These are phyloP conservation scores for Hymenoscyphus occultus DNA, from an alignment of 2,329 filamentous ascomycete species.

Conservation along the genomic window DNA sequence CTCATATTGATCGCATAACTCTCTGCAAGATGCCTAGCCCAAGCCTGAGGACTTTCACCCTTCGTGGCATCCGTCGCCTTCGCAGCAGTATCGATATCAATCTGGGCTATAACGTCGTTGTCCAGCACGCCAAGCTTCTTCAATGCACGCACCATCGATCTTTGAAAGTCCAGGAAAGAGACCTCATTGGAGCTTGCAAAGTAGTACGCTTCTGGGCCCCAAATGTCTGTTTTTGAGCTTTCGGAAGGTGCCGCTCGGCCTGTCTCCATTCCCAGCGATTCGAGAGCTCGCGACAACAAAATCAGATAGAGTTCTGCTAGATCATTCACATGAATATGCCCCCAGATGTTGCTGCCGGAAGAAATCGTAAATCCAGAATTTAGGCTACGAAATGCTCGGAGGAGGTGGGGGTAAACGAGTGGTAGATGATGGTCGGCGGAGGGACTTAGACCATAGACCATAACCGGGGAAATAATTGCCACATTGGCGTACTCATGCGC, in stretches of 20 bases:
- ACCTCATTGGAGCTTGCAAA: constrained; percentile 15
- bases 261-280: neutral
- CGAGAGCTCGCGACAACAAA: constrained; percentile 12
- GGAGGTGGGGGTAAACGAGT: constrained; percentile 9
- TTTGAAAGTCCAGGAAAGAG: constrained; percentile 12
- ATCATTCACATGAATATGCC: constrained; percentile 22
- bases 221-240: neutral
- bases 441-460: constrained; percentile 21
- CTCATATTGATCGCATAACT: constrained; percentile 17
- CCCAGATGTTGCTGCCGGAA: constrained; percentile 13
- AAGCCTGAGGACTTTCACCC: constrained; percentile 8
- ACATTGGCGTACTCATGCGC: constrained; percentile 12
- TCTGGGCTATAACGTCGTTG: neutral
- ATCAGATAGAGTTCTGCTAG: constrained; percentile 17
- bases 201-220: constrained; percentile 19
- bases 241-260: neutral
- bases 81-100: neutral
- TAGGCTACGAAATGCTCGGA: constrained; percentile 3
- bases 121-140: constrained; percentile 5
- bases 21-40: constrained; percentile 14
- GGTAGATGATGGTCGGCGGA: constrained; percentile 18
- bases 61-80: constrained; percentile 6
- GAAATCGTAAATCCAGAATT: constrained; percentile 18
- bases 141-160: constrained; percentile 7
- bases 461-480: constrained; percentile 17